Conservation (phyloP, 352 stramenopile species). For the Globisporangium camurandrum region DNA sequence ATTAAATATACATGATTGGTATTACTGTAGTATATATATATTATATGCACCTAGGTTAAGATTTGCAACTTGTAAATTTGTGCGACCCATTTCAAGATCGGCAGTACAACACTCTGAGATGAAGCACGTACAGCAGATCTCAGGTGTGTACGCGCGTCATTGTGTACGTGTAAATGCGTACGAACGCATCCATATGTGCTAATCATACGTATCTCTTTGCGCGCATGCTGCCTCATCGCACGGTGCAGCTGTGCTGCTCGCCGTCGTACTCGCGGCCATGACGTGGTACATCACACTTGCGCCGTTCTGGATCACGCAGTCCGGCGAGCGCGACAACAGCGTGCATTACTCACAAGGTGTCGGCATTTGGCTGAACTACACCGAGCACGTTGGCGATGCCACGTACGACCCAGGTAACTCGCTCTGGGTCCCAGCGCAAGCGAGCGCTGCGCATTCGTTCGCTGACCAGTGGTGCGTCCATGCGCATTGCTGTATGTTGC, state of each 20-base stretch:
- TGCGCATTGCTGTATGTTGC: neutral
- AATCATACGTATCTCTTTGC: too few relatives aligned
- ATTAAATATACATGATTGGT: too few relatives aligned
- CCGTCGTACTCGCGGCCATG: slow-evolving; percentile 32
- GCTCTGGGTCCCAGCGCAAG: slow-evolving; percentile 62
- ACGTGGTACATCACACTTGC: slow-evolving; percentile 68
- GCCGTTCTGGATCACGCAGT: slow-evolving; percentile 62
- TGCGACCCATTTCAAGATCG: too few relatives aligned
- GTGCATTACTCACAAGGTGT: slow-evolving; percentile 76
- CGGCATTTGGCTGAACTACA: slow-evolving; percentile 80
- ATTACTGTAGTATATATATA: too few relatives aligned
- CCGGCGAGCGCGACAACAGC: slow-evolving; percentile 27
- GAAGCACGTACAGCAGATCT: too few relatives aligned
- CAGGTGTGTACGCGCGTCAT: too few relatives aligned
- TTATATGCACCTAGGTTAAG: too few relatives aligned
- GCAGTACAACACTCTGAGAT: too few relatives aligned
- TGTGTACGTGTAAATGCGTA: too few relatives aligned
- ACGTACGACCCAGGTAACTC: slow-evolving; percentile 70
- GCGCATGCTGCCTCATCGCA: neutral
- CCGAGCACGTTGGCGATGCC: slow-evolving; percentile 57
- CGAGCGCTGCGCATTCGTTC: slow-evolving; percentile 48
- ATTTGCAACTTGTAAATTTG: too few relatives aligned
- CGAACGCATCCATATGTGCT: too few relatives aligned
- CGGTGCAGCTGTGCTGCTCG: slow-evolving; percentile 38
- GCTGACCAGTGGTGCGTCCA: slow-evolving; percentile 45